Evolutionary conservation across 192 early-diverging fungal genomes (phyloP).

Genomic region (Phycomyces nitens): DNA sequence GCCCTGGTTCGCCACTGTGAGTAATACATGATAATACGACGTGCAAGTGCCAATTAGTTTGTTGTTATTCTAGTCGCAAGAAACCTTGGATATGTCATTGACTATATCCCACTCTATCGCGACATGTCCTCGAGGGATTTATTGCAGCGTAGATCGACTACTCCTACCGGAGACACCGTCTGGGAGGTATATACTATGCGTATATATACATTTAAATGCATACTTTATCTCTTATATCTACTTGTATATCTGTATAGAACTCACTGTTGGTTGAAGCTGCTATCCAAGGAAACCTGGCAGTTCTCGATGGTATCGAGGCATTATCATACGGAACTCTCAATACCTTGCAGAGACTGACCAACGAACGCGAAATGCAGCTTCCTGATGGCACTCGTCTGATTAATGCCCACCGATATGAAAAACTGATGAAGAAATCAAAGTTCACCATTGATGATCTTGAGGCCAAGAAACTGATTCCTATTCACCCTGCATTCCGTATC

Average conservation of each 20-base stretch:
- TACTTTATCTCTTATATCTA: not conserved
- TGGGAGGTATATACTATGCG: constrained; percentile 51
- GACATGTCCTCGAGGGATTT: constrained; percentile 82
- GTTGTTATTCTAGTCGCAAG: constrained; percentile 20
- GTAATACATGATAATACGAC: not conserved
- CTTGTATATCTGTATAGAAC: constrained; percentile 26
- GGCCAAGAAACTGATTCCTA: constrained; percentile 47
- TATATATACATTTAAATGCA: not conserved
- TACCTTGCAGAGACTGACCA: constrained; percentile 59
- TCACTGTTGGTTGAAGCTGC: constrained; percentile 70
- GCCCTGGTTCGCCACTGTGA: constrained; percentile 59
- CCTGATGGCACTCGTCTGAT: constrained; percentile 65
- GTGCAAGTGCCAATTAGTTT: not conserved
- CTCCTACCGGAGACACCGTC: constrained; percentile 64
- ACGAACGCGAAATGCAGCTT: constrained; percentile 65
- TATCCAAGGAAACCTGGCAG: constrained; percentile 64
- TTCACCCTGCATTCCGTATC: constrained; percentile 75
- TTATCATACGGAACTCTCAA: constrained; percentile 68
- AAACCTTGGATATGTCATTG: constrained; percentile 53
- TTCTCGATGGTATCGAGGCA: constrained; percentile 72
- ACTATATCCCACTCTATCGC: constrained; percentile 70
- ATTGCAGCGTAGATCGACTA: constrained; percentile 70
- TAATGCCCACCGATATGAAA: constrained; percentile 50
- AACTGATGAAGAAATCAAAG: constrained; percentile 44
- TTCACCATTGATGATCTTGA: constrained; percentile 43